These are phyloP conservation scores for Fragilaria crotonensis DNA, from an alignment of 108 stramenopile genomes.

Conservation along the genomic window DNA sequence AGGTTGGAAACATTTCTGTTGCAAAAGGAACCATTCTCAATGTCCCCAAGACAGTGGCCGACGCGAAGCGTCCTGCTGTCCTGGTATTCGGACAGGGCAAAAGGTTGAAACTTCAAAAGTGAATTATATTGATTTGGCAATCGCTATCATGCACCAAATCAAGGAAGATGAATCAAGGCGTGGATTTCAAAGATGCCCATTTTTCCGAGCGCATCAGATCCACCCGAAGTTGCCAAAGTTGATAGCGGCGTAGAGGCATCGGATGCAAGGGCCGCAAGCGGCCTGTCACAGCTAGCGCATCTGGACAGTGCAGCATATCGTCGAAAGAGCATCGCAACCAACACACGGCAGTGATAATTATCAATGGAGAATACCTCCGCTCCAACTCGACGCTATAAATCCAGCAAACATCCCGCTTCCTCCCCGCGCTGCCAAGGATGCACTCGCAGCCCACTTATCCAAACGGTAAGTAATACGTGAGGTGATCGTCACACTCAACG, in stretches of 20 bases:
- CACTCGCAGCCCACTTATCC: constrained; percentile 14
- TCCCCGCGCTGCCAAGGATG: constrained; percentile 13
- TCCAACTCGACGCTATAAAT: constrained; percentile 9
- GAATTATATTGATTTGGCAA: constrained; percentile 42
- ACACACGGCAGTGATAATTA: no score
- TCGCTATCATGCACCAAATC: constrained; percentile 38
- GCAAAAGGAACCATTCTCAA: constrained; percentile 59
- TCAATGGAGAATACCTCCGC: no score
- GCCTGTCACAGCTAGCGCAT: no score
- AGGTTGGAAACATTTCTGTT: constrained; percentile 60
- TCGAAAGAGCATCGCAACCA: no score
- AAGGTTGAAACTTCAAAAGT: constrained; percentile 33
- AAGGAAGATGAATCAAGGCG: constrained; percentile 7
- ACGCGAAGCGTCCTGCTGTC: constrained; percentile 54
- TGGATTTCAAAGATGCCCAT: constrained; percentile 10
- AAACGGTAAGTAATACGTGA: constrained; percentile 19
- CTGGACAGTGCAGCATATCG: no score
- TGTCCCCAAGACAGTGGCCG: constrained; percentile 55
- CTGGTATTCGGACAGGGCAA: constrained; percentile 49
- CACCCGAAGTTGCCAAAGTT: neutral
- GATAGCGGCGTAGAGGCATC: no score
- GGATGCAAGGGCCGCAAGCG: no score
- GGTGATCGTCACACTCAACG: neutral
- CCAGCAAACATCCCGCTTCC: constrained; percentile 11
- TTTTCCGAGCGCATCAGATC: neutral